These are phyloP conservation scores for Apiospora phragmitis DNA, from an alignment of 2,329 filamentous ascomycete genomes.

Conservation along the genomic window DNA sequence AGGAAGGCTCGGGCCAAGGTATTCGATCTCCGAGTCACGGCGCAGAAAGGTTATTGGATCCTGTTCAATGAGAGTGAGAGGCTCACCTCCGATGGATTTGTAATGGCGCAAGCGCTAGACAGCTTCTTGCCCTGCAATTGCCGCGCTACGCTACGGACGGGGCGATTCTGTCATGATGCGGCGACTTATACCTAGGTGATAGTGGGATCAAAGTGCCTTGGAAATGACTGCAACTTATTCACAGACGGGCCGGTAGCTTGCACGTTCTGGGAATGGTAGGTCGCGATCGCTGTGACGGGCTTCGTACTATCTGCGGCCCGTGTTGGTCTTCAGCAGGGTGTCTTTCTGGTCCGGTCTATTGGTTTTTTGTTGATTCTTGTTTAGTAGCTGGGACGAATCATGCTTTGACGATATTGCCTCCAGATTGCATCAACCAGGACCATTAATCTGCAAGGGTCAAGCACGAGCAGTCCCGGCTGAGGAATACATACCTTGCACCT, in stretches of 20 bases:
- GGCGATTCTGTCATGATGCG: constrained; percentile 1
- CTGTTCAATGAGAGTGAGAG: background rate
- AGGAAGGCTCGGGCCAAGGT: background rate
- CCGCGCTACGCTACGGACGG: background rate
- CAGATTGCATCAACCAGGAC: background rate
- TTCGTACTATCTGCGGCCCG: background rate
- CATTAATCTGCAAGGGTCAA: constrained; percentile 6
- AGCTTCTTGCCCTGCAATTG: background rate
- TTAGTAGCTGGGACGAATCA: background rate
- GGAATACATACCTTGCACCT: background rate
- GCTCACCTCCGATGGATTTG: background rate
- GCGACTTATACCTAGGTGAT: background rate
- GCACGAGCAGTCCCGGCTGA: background rate
- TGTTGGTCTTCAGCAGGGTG: background rate
- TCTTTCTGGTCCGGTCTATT: background rate
- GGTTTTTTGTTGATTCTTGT: background rate
- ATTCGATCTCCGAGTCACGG: background rate
- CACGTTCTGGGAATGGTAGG: background rate
- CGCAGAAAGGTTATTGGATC: background rate
- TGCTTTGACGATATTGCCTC: constrained; percentile 1
- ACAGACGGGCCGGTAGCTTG: background rate
- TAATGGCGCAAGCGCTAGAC: background rate
- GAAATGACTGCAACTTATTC: background rate
- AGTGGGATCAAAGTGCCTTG: background rate
- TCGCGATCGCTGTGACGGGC: background rate